Base-by-base conservation (phyloP, 495 filamentous ascomycete genomes). In the Aspergillus saccharolyticus region DNA sequence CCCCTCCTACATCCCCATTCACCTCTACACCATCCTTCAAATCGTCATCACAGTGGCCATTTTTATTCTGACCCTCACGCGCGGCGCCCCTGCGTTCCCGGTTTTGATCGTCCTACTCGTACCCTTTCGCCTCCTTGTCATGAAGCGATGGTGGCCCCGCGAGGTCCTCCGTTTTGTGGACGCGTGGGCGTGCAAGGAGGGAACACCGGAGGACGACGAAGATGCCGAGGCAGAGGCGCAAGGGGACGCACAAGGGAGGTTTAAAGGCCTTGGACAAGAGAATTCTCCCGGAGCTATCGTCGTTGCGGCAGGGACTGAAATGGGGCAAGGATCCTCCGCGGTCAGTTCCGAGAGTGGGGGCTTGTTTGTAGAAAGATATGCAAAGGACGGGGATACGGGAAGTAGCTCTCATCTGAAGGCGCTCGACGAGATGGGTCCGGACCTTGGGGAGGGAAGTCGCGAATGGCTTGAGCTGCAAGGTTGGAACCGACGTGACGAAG, bases 161-260 rank as follows among this genome's bases (percentile, higher is more conserved):
- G 84, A 87, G 54, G 80, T 79, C 6, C 74, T 89, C 51, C 69
- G 78, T 43, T 84, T 79, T 69, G 85, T 89, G 6, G 84, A 89
- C 67, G 77, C 78, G 4, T 88, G 86, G 86, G 84, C 86, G n/a
- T 89, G 86, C 68, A 77, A 80, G 25, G 79, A 84, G 51, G 85
- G 86, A 0, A 84, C 79, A 0, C 83, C 81, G 0, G 84, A 87
- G 60, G 83, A 82, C 57, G 81, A 83, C 53, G 80, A 85, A 59
- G 78, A 83, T 49, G 62, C 62, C 52, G 54, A 45, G 22, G 42
- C 57, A 3, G 52, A 54, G 52, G 50, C 55, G n/a, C 51, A 63
- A 17, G 55, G 58, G 9, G 47, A 58, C 19, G 25, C 21, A 1
- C 53, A 44, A 1, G 51, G 53, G 39, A 19, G 12, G 33, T 3